Percentiles rank a stretch among this genome's conserved stretches.
These are phyloP conservation scores for Henckelia pumila DNA, from an alignment of 257 asterid genomes.

Conservation along the genomic window DNA sequence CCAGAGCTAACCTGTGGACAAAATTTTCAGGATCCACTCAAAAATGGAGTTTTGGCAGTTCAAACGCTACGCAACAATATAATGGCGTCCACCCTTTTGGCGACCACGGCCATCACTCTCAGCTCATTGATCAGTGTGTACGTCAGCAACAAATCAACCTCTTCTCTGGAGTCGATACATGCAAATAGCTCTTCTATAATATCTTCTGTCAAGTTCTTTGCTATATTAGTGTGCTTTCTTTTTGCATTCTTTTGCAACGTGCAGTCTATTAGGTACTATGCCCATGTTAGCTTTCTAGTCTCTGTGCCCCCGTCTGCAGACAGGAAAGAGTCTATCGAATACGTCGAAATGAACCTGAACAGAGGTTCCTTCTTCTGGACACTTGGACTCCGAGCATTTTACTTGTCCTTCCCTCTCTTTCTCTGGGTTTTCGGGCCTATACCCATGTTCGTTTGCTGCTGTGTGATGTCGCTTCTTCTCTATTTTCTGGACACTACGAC, in stretches of 20 bases:
- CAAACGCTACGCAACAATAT: constrained; percentile 89
- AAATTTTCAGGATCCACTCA: constrained; percentile 65
- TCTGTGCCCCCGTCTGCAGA: constrained; percentile 54
- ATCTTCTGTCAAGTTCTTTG: constrained; percentile 59
- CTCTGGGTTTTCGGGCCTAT: constrained; percentile 80
- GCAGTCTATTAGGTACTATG: constrained; percentile 73
- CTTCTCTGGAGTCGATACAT: constrained; percentile 35
- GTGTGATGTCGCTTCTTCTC: constrained; percentile 44
- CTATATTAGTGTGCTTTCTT: constrained; percentile 73
- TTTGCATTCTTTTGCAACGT: constrained; percentile 74
- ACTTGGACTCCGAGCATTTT: constrained; percentile 69
- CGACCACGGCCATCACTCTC: constrained; percentile 78
- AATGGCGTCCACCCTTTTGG: constrained; percentile 92
- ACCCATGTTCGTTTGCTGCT: constrained; percentile 70
- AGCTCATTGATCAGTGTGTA: constrained; percentile 86
- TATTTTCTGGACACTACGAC: constrained; percentile 79
- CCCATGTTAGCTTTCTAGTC: constrained; percentile 74
- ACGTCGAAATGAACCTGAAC: constrained; percentile 59
- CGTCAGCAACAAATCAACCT: constrained; percentile 55
- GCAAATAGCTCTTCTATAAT: constrained; percentile 42
- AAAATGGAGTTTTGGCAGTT: constrained; percentile 75
- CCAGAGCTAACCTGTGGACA: constrained; percentile 14
- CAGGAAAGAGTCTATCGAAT: constrained; percentile 53
- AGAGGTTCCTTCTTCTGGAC: constrained; percentile 83
- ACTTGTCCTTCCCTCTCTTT: constrained; percentile 78